Evolutionary conservation across 192 early-diverging fungal species (phyloP).

Genomic region (Pilaira anomala): DNA sequence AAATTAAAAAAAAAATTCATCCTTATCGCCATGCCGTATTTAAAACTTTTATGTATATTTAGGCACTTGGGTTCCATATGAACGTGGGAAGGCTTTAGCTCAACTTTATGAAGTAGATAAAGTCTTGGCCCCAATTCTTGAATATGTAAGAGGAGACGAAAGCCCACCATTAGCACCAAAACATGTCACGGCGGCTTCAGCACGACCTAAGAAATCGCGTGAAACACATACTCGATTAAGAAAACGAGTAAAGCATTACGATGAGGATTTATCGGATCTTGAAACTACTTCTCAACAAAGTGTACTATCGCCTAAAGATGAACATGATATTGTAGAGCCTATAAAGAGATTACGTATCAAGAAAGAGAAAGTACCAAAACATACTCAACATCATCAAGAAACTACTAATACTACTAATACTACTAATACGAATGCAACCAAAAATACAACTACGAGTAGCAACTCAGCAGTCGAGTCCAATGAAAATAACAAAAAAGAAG

Average conservation of each 20-base stretch:
- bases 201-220: slow-evolving; percentile 40
- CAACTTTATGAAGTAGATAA: slow-evolving; percentile 74
- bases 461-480: not conserved
- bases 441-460: no score
- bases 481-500: not conserved
- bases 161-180: slow-evolving; percentile 56
- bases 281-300: slow-evolving; percentile 22
- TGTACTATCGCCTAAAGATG: slow-evolving; percentile 14
- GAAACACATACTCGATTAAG: slow-evolving; percentile 41
- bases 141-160: slow-evolving; percentile 65
- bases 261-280: slow-evolving; percentile 31
- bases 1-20: no score
- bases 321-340: not conserved
- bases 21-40: not conserved
- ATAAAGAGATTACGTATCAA: not conserved
- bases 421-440: no score
- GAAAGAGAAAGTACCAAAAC: slow-evolving; percentile 25
- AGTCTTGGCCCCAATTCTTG: slow-evolving; percentile 73
- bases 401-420: slow-evolving; percentile 2
- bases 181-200: slow-evolving; percentile 49
- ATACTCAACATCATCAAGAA: no score
- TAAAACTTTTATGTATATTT: not conserved
- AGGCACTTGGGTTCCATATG: slow-evolving; percentile 82
- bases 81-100: slow-evolving; percentile 77
- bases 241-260: slow-evolving; percentile 25